A percentile compares a stretch with the other conserved stretches of the same genome.
Evolutionary conservation across 176 grass and related monocot genomes (phyloP).

Genomic region (Metroxylon sagu): DNA sequence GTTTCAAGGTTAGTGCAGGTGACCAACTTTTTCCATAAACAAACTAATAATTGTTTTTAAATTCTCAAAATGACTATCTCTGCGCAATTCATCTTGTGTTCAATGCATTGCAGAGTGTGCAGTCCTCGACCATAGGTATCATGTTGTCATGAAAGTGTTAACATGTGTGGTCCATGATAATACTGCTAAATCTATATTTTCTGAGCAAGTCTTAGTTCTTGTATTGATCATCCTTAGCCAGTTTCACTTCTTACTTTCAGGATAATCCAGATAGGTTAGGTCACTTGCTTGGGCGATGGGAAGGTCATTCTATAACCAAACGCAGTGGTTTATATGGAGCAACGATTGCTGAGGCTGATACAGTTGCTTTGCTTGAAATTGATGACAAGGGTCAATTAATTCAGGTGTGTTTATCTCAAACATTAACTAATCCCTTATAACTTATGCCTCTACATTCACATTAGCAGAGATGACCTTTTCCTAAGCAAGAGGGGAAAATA

Average conservation of each 20-base stretch:
- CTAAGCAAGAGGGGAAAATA: too few species aligned
- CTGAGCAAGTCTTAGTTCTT: too few species aligned
- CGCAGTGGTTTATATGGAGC: constrained; percentile 88
- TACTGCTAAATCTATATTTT: too few species aligned
- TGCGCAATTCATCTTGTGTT: too few species aligned
- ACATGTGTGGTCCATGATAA: too few species aligned
- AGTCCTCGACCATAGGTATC: too few species aligned
- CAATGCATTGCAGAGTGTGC: too few species aligned
- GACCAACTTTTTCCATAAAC: not conserved
- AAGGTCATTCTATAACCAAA: constrained; percentile 80
- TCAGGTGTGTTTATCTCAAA: constrained; percentile 38
- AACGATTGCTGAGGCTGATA: constrained; percentile 58
- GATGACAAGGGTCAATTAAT: constrained; percentile 41
- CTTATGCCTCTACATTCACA: too few species aligned
- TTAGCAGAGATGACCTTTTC: too few species aligned
- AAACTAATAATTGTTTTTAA: not conserved
- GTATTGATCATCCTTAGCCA: not conserved
- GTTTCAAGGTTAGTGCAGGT: constrained; percentile 23
- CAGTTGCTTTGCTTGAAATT: constrained; percentile 48
- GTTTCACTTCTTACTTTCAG: constrained; percentile 4
- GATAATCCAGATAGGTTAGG: constrained; percentile 27
- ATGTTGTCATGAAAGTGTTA: too few species aligned
- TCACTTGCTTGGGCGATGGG: constrained; percentile 68
- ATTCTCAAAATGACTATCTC: too few species aligned
- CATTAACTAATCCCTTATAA: too few species aligned